Percentiles rank a stretch among this genome's conserved stretches.
phyloP scores from a whole-genome alignment of 2,329 filamentous ascomycete genomes.

The Fusarium sororula region DNA sequence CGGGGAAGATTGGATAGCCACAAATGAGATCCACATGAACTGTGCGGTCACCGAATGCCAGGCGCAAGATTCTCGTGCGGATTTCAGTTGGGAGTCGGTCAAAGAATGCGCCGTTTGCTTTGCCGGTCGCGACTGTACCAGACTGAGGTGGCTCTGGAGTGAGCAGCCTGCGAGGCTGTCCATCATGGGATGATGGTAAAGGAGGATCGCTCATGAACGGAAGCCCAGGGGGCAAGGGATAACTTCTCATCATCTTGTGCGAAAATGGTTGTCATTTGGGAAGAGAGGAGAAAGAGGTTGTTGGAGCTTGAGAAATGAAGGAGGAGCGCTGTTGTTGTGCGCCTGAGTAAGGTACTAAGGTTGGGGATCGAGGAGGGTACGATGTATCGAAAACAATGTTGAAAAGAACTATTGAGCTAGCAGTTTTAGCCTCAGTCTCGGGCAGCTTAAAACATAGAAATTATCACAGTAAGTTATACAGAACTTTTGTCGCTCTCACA shows the following conservation, averaged over 20 bases:
- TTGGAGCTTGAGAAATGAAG: too few relatives aligned
- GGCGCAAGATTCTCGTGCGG: neutral
- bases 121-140: too few relatives aligned
- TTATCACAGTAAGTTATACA: too few relatives aligned
- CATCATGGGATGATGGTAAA: neutral
- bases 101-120: neutral
- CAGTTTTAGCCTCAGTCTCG: neutral
- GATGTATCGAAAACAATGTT: neutral
- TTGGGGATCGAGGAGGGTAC: neutral
- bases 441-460: neutral
- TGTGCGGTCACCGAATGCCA: neutral
- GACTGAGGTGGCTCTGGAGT: neutral
- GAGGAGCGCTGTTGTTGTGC: neutral
- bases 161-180: neutral
- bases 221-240: neutral
- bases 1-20: fast-evolving
- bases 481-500: too few relatives aligned
- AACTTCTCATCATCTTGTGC: neutral
- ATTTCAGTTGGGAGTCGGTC: neutral
- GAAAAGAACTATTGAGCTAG: neutral
- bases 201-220: neutral
- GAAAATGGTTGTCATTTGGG: fast-evolving
- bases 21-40: neutral
- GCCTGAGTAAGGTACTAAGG: too few relatives aligned
- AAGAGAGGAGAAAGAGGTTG: neutral